These are phyloP conservation scores for Candida pseudoglaebosa DNA, from an alignment of 805 yeast genomes.

Conservation along the genomic window DNA sequence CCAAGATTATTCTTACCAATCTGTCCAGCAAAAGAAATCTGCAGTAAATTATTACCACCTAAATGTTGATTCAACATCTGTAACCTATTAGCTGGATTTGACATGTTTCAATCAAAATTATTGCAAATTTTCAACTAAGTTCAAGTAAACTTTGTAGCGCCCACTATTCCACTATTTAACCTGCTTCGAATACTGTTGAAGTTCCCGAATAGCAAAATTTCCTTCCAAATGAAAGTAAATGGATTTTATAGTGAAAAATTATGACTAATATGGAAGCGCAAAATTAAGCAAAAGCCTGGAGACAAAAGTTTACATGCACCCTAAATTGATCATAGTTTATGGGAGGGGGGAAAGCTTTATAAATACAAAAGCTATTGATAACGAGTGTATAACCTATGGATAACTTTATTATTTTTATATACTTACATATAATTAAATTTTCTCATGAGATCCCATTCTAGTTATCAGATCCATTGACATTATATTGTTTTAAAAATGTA, in stretches of 20 bases:
- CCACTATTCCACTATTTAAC: not conserved
- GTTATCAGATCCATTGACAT: slow-evolving; percentile 42
- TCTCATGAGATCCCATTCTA: too few species aligned
- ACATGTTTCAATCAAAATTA: not conserved
- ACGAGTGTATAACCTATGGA: too few species aligned
- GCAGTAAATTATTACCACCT: not conserved
- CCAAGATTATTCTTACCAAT: not conserved
- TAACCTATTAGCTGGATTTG: not conserved
- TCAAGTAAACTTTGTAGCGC: too few species aligned
- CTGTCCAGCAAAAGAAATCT: not conserved
- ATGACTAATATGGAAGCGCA: too few species aligned
- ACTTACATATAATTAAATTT: too few species aligned
- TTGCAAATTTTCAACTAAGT: not conserved
- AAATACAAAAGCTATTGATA: too few species aligned
- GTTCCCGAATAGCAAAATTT: not conserved
- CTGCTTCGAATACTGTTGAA: not conserved
- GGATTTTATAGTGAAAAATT: not conserved
- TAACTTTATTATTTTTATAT: too few species aligned
- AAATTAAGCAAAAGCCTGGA: too few species aligned
- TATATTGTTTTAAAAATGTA: slow-evolving; percentile 43
- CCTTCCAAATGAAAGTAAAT: not conserved
- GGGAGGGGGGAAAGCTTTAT: too few species aligned
- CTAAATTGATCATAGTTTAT: too few species aligned
- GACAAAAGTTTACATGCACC: too few species aligned
- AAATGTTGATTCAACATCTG: slow-evolving; percentile 1